Conservation (phyloP, 2,329 filamentous ascomycete genomes). For the Fusarium goolgardi region DNA sequence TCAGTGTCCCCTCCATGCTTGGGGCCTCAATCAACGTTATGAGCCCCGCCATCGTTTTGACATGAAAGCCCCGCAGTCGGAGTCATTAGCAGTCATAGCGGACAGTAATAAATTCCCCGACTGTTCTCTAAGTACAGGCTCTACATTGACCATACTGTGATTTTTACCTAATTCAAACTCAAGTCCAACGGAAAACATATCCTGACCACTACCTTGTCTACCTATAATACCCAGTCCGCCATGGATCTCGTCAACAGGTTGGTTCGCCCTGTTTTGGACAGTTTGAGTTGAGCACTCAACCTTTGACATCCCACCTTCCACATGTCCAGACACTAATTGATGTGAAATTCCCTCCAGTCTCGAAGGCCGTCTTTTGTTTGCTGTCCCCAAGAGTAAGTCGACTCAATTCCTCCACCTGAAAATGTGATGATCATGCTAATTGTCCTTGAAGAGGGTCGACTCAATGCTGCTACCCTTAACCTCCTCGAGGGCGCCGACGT, state of each 20-base stretch:
- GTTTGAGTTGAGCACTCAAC: neutral
- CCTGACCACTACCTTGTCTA: constrained; percentile 3
- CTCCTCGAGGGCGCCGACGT: constrained; percentile 94
- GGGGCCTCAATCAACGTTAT: constrained; percentile 22
- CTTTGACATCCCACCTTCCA: constrained; percentile 5
- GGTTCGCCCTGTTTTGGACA: constrained; percentile 44
- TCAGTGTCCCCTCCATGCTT: neutral
- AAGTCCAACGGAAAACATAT: constrained; percentile 10
- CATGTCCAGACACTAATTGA: constrained; percentile 36
- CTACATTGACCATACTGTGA: constrained; percentile 2
- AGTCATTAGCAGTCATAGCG: constrained; percentile 42
- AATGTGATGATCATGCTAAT: constrained; percentile 23
- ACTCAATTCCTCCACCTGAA: constrained; percentile 43
- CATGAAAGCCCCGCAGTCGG: constrained; percentile 44
- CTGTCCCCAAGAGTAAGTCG: constrained; percentile 94
- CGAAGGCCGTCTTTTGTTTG: constrained; percentile 92
- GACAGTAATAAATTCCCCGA: constrained; percentile 42
- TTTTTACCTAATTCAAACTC: constrained; percentile 26
- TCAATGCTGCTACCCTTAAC: constrained; percentile 88
- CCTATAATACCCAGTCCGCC: constrained; percentile 21
- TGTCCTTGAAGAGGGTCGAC: constrained; percentile 78
- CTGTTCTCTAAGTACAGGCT: constrained; percentile 21
- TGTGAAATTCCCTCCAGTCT: constrained; percentile 65
- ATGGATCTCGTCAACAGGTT: constrained; percentile 69
- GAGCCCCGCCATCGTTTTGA: constrained; percentile 44